Evolutionary conservation across 2,329 filamentous ascomycete species (phyloP), one percentile per base, ranked within the genome.

Genomic region (Microsporum ferrugineum): DNA sequence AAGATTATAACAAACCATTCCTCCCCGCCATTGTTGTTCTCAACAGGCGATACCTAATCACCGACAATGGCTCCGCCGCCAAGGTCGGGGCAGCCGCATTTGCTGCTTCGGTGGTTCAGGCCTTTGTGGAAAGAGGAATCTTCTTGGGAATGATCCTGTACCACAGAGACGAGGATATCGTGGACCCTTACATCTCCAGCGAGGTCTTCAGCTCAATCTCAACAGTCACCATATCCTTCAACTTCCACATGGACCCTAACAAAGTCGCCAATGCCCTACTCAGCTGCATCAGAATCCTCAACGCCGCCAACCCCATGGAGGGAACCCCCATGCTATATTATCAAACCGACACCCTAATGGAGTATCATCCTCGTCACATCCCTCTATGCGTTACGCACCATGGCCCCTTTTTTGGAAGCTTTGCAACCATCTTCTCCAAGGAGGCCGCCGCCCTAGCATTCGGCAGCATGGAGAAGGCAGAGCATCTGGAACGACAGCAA

Each of bases 21-120:
- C 51, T 55, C 23, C 51, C 51, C 6, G 51, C 51, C n/a, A 17
- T 55, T 7, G 51, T 55, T 34, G 51, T 55, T 31, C 51, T 55
- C 51, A 55, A 55, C 51, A 36, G 51, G 31, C 29, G 51, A 34
- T 55, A 55, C 33, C 23, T 55, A 14, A 55, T 55, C 51, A 55
- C 51, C 31, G 51, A n/a, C 51, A 55, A 55, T 27, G 17, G 51
- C 51, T 5, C 51, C 14, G 51, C 51, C 33, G 51, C 51, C 33
- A 55, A 55, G 51, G 51, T 55, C 5, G 51, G 51, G 7, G 51
- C 51, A 3, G 51, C 51, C 23, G 51, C 51, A 7, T 55, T 55
- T 17, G 51, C 51, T 36, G 51, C 51, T 8, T 55, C 51, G 1
- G 51, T 55, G 5, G 51, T 55, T 17, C 51, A 55, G 51, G 51